Evolutionary conservation across 2,329 filamentous ascomycete genomes (phyloP).

Genomic region (Cercospora canescens): DNA sequence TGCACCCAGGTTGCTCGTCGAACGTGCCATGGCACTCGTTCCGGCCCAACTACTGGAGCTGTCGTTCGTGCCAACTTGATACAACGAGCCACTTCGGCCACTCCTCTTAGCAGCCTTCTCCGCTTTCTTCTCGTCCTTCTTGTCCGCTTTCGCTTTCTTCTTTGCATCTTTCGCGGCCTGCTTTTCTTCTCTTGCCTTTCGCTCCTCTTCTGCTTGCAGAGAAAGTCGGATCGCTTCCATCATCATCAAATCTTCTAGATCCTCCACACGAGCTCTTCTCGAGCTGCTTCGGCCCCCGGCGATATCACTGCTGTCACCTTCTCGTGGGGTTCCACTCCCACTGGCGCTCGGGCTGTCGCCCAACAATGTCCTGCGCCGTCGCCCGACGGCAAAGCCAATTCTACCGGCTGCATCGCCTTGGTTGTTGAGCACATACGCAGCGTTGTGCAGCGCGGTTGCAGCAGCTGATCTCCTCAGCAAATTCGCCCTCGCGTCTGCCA

Average conservation of each 20-base stretch:
- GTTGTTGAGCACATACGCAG: conserved; percentile 81
- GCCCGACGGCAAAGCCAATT: conserved; percentile 46
- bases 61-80: conserved; percentile 35
- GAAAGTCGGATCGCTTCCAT: conserved; percentile 92
- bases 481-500: conserved; percentile 80
- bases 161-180: conserved; percentile 80
- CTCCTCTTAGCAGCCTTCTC: conserved; percentile 68
- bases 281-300: conserved; percentile 50
- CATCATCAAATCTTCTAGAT: conserved; percentile 98
- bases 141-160: conserved; percentile 77
- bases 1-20: conserved; percentile 55
- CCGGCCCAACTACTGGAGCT: conserved; percentile 36
- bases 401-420: conserved; percentile 32
- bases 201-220: conserved; percentile 88
- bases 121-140: conserved; percentile 64
- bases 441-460: conserved; percentile 90
- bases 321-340: conserved; percentile 46
- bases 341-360: conserved; percentile 48
- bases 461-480: conserved; percentile 84
- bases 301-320: conserved; percentile 37
- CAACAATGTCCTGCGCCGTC: conserved; percentile 56
- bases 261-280: conserved; percentile 69
- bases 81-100: conserved; percentile 56
- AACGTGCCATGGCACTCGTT: conserved; percentile 34
- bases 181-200: conserved; percentile 82